Conservation (phyloP, 2,329 filamentous ascomycete genomes). For the Magnaporthiopsis rhizophila region DNA sequence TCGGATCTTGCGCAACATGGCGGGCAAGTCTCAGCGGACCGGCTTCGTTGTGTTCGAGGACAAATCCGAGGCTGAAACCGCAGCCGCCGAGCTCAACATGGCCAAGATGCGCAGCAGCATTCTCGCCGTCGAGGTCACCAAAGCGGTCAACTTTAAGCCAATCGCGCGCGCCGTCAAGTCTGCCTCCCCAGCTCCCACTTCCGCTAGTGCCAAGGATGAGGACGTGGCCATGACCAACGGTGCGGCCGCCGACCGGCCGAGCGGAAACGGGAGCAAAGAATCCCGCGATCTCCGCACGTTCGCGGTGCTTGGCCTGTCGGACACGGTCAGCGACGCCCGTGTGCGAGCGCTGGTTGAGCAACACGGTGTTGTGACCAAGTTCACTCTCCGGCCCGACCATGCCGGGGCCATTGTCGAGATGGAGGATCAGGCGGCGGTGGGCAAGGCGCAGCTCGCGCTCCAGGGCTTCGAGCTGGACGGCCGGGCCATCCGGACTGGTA, state of each 20-base stretch:
- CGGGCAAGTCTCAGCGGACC: conserved; percentile 65
- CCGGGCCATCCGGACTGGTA: conserved; percentile 45
- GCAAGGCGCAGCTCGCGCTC: conserved; percentile 58
- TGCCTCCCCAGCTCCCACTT: conserved; percentile 22
- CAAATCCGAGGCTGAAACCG: conserved; percentile 59
- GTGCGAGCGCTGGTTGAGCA: conserved; percentile 65
- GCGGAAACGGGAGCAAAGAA: conserved; percentile 5
- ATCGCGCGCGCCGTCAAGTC: conserved; percentile 33
- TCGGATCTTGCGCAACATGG: conserved; percentile 60
- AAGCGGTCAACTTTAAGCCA: conserved; percentile 47
- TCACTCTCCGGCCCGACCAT: conserved; percentile 73
- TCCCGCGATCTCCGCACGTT: conserved; percentile 43
- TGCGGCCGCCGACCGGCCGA: conserved; percentile 9
- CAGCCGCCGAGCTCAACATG: conserved; percentile 61
- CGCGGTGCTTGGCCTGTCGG: conserved; percentile 76
- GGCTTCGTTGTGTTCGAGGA: conserved; percentile 72
- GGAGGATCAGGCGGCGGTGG: conserved; percentile 58
- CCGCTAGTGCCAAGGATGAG: conserved; percentile 25
- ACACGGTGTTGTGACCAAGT: conserved; percentile 46
- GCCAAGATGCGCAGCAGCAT: conserved; percentile 61
- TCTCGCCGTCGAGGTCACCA: conserved; percentile 56
- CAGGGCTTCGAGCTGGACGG: conserved; percentile 48
- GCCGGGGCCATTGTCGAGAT: conserved; percentile 85
- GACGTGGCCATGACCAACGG: conserved; percentile 31
- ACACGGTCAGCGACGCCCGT: conserved; percentile 85